These are phyloP conservation scores for Epichloe gansuensis DNA, from an alignment of 2,329 filamentous ascomycete species.

Conservation along the genomic window DNA sequence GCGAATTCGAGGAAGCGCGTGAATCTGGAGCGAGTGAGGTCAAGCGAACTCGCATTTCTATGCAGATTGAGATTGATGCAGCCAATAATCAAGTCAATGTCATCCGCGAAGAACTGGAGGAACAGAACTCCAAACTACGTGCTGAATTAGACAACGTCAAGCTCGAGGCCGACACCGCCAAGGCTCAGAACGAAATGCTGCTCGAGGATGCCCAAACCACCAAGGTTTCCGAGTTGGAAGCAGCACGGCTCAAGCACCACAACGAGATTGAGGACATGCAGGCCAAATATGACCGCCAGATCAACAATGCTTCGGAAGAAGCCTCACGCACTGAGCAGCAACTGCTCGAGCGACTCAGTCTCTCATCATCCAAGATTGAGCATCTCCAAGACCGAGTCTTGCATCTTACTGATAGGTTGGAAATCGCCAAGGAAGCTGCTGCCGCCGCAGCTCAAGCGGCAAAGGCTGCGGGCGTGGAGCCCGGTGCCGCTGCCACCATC, in stretches of 20 bases:
- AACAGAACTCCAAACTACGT: conserved; percentile 60
- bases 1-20: conserved; percentile 73
- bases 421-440: conserved; percentile 79
- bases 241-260: conserved; percentile 46
- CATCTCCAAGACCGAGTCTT: conserved; percentile 76
- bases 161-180: conserved; percentile 69
- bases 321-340: conserved; percentile 68
- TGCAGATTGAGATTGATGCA: conserved; percentile 72
- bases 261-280: conserved; percentile 64
- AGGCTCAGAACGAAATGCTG: conserved; percentile 71
- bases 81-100: conserved; percentile 80
- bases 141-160: conserved; percentile 65
- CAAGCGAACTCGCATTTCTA: conserved; percentile 62
- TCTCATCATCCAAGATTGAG: conserved; percentile 74
- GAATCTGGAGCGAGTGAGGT: conserved; percentile 71
- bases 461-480: conserved; percentile 39
- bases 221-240: conserved; percentile 44
- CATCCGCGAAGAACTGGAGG: conserved; percentile 70
- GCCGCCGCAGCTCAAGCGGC: conserved; percentile 70
- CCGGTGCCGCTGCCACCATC: conserved; percentile 12
- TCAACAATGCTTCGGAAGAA: conserved; percentile 68
- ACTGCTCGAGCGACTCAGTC: conserved; percentile 65
- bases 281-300: conserved; percentile 59
- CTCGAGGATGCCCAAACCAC: conserved; percentile 67
- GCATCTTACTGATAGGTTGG: conserved; percentile 81